Evolutionary conservation across 352 stramenopile genomes (phyloP).

Genomic region (Phytopythium ostracodes): DNA sequence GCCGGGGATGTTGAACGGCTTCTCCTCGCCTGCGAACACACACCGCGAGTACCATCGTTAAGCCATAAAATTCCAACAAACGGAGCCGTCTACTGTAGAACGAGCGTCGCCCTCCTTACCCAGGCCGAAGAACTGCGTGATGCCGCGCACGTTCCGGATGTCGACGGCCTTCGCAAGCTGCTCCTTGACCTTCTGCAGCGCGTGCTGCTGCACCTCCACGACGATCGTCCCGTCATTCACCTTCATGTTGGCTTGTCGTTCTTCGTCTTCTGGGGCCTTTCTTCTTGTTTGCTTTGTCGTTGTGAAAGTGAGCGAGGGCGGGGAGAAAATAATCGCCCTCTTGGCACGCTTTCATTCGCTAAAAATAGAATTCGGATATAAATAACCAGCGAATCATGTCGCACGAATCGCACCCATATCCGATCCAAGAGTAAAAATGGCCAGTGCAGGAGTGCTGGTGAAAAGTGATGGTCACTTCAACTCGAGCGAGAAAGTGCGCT

Average conservation of each 20-base stretch:
- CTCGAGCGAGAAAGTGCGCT: slow-evolving; percentile 9
- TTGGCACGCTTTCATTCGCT: slow-evolving; percentile 29
- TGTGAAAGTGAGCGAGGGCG: slow-evolving; percentile 16
- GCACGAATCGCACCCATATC: not conserved
- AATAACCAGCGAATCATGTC: slow-evolving; percentile 12
- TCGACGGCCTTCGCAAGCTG: slow-evolving; percentile 63
- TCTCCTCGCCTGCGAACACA: slow-evolving; percentile 55
- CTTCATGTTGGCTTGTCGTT: slow-evolving; percentile 37
- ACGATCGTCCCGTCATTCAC: slow-evolving; percentile 67
- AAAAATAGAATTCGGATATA: slow-evolving; percentile 18
- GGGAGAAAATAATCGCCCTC: slow-evolving; percentile 7
- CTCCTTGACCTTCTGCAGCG: slow-evolving; percentile 61
- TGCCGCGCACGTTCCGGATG: slow-evolving; percentile 72
- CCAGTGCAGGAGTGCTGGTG: not conserved
- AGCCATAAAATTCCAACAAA: too few relatives aligned
- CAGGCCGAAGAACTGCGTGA: slow-evolving; percentile 79
- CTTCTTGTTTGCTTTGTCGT: slow-evolving; percentile 7
- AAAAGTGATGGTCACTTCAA: slow-evolving; percentile 40
- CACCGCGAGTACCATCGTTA: too few relatives aligned
- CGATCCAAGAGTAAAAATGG: not conserved
- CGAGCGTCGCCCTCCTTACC: slow-evolving; percentile 21
- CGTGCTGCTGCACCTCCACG: slow-evolving; percentile 59
- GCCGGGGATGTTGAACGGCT: slow-evolving; percentile 78
- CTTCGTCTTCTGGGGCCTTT: slow-evolving; percentile 8
- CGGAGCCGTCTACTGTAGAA: too few relatives aligned